phyloP scores from a whole-genome alignment of 2,329 filamentous ascomycete genomes.

The Aaosphaeria arxii region DNA sequence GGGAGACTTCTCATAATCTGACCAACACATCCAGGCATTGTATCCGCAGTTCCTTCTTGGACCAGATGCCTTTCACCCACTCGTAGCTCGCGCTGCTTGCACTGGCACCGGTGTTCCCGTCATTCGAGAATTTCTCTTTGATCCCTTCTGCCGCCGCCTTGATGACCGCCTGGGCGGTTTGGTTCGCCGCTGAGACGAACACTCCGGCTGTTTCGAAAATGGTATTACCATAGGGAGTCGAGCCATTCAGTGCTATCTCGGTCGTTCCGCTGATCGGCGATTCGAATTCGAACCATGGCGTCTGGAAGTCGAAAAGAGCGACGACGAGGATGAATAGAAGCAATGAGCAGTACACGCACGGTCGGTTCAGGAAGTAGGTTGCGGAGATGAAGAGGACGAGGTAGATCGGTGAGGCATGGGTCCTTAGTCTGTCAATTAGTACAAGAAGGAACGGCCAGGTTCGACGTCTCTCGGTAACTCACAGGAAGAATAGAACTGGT shows the following conservation, averaged over 20 bases:
- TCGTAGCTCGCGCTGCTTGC: conserved; percentile 53
- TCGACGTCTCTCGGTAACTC: conserved; percentile 15
- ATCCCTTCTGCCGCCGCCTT: conserved; percentile 27
- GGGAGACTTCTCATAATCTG: neutral
- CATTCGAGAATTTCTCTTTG: conserved; percentile 36
- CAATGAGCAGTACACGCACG: conserved; percentile 96
- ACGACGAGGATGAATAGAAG: conserved; percentile 93
- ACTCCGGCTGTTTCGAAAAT: conserved; percentile 60
- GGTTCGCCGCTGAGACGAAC: conserved; percentile 64
- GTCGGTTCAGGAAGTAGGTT: conserved; percentile 93
- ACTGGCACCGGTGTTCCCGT: conserved; percentile 69
- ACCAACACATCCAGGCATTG: conserved; percentile 89
- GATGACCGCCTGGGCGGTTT: conserved; percentile 29
- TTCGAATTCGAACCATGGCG: conserved; percentile 92
- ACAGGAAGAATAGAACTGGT: conserved; percentile 53
- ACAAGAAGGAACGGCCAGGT: neutral
- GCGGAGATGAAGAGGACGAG: conserved; percentile 64
- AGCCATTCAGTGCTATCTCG: conserved; percentile 27
- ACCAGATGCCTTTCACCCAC: conserved; percentile 80
- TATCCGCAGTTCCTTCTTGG: conserved; percentile 82
- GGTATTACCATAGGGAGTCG: conserved; percentile 54
- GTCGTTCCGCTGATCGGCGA: conserved; percentile 53
- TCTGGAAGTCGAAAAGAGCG: conserved; percentile 89
- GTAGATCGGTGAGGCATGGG: conserved; percentile 49
- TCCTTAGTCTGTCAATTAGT: conserved; percentile 33